phyloP scores from a whole-genome alignment of 495 filamentous ascomycete genomes.

The Penicillium parvum region DNA sequence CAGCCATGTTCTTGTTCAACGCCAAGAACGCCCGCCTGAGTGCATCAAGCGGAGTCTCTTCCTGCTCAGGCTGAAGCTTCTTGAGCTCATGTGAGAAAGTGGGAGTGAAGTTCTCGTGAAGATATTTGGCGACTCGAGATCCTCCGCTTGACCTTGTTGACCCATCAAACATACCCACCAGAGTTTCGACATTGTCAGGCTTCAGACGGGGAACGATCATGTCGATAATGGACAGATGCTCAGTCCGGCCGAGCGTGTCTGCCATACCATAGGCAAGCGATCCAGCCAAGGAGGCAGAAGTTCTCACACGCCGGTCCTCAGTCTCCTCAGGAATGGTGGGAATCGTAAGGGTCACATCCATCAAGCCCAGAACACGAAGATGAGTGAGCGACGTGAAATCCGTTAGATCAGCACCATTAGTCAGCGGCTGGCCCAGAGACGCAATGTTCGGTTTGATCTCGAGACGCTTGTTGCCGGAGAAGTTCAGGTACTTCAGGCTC shows the following conservation, averaged over 20 bases:
- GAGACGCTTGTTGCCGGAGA: slow-evolving; percentile 93
- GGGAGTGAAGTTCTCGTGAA: slow-evolving; percentile 88
- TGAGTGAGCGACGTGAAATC: slow-evolving; percentile 87
- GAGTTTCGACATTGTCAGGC: slow-evolving; percentile 83
- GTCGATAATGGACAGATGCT: slow-evolving; percentile 96
- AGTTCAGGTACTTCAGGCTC: slow-evolving; percentile 89
- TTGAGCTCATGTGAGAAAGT: slow-evolving; percentile 81
- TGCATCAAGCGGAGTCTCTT: slow-evolving; percentile 76
- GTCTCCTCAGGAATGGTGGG: slow-evolving; percentile 90
- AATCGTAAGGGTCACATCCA: slow-evolving; percentile 95
- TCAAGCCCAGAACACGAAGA: slow-evolving; percentile 84
- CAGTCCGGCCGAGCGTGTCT: slow-evolving; percentile 86
- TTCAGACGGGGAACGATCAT: slow-evolving; percentile 92
- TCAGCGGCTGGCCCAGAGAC: slow-evolving; percentile 38
- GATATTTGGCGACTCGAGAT: slow-evolving; percentile 90
- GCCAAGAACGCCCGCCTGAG: slow-evolving; percentile 80
- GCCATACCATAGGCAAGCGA: slow-evolving; percentile 94
- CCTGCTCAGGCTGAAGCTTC: slow-evolving; percentile 41
- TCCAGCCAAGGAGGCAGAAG: slow-evolving; percentile 88
- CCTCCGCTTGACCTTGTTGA: slow-evolving; percentile 78
- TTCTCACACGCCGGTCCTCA: slow-evolving; percentile 91
- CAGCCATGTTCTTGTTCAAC: slow-evolving; percentile 91
- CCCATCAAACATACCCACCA: slow-evolving; percentile 94
- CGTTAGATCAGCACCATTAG: slow-evolving; percentile 70
- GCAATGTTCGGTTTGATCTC: slow-evolving; percentile 87